Evolutionary conservation across 192 early-diverging fungal genomes (phyloP).

Genomic region (Umbelopsis vinacea): DNA sequence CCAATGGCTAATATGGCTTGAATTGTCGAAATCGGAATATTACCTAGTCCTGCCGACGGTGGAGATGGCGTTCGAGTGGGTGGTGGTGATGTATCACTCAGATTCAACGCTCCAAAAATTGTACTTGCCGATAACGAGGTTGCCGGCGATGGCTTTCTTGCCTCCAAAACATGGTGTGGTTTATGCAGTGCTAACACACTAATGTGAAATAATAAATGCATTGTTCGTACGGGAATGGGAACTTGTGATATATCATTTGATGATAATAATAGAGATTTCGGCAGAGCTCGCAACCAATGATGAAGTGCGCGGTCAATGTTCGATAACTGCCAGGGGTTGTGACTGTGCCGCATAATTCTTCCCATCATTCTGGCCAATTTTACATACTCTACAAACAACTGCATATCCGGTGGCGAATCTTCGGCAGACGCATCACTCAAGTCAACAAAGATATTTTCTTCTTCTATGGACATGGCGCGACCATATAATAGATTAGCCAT

Average conservation of each 20-base stretch:
- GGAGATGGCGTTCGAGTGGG: slow-evolving; percentile 7
- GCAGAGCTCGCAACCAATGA: slow-evolving; percentile 1
- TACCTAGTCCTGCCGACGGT: neutral
- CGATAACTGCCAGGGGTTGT: slow-evolving; percentile 6
- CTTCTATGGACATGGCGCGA: neutral
- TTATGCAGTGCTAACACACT: slow-evolving; percentile 1
- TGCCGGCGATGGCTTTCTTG: neutral
- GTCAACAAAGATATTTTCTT: slow-evolving; percentile 5
- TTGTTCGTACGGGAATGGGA: neutral
- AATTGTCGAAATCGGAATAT: neutral
- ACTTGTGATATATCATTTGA: neutral
- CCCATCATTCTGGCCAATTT: slow-evolving; percentile 1
- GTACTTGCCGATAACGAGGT: slow-evolving; percentile 5
- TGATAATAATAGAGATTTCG: neutral
- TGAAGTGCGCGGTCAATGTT: slow-evolving; percentile 15
- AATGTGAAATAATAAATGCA: slow-evolving; percentile 6
- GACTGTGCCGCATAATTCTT: slow-evolving; percentile 11
- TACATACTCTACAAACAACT: slow-evolving; percentile 15
- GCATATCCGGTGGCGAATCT: neutral
- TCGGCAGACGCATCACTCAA: neutral
- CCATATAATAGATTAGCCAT: slow-evolving; percentile 12
- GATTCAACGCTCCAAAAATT: slow-evolving; percentile 6
- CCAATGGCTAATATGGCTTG: slow-evolving; percentile 15
- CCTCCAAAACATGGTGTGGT: neutral
- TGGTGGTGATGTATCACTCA: neutral